A percentile compares a stretch with the other conserved stretches of the same genome.
These are phyloP conservation scores for Rhizopogon sp. DNA, from an alignment of 768 basidiomycete genomes.

Conservation along the genomic window DNA sequence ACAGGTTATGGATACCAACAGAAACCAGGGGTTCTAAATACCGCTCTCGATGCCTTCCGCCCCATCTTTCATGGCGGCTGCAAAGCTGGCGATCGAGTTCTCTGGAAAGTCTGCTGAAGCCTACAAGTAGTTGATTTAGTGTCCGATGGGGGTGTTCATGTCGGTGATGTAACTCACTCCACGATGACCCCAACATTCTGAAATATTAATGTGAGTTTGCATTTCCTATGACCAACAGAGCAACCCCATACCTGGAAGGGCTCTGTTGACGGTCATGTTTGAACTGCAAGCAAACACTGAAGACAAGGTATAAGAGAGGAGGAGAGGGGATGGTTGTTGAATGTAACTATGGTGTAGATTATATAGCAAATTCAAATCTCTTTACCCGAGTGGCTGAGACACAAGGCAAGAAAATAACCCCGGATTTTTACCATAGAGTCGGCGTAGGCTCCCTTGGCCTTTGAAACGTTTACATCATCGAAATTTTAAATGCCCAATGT, in stretches of 20 bases:
- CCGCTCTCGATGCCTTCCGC: conserved; percentile 97
- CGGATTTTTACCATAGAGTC: no score
- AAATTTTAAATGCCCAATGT: no score
- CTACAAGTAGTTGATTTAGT: conserved; percentile 36
- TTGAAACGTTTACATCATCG: no score
- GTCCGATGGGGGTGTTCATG: background rate
- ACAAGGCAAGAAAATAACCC: background rate
- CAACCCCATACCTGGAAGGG: conserved; percentile 21
- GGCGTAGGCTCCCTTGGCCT: no score
- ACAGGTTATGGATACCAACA: conserved; percentile 44
- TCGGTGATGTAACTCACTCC: conserved; percentile 48
- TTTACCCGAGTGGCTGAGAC: background rate
- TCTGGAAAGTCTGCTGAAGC: conserved; percentile 86
- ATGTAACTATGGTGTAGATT: conserved; percentile 7
- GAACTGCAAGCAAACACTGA: conserved; percentile 4
- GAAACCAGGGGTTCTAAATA: conserved; percentile 46
- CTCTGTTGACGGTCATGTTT: conserved; percentile 18
- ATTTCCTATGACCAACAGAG: background rate
- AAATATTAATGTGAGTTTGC: background rate
- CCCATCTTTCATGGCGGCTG: conserved; percentile 91
- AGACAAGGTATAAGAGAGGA: background rate
- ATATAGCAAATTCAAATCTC: conserved; percentile 11
- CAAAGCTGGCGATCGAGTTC: conserved; percentile 94
- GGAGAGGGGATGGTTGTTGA: background rate
- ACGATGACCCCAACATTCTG: conserved; percentile 81